These are phyloP conservation scores for Tetrahymena elliotti DNA, from an alignment of 73 alveolate genomes.

Conservation along the genomic window DNA sequence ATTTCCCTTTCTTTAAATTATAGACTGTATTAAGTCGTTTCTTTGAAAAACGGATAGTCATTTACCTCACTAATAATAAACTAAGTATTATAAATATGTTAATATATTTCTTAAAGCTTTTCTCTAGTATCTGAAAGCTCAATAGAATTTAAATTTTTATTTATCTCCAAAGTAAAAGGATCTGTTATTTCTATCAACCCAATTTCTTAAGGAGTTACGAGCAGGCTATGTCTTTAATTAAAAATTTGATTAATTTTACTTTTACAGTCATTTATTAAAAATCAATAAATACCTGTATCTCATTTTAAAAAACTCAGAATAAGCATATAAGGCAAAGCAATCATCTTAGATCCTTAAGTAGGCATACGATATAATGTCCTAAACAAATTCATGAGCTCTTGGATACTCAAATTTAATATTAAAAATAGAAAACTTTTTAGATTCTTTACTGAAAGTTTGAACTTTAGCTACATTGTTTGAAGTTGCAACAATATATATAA, in stretches of 20 bases:
- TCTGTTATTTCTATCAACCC: not conserved
- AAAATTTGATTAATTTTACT: not conserved
- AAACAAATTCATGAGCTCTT: not conserved
- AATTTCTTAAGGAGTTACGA: not conserved
- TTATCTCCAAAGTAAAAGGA: not conserved
- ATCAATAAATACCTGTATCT: not conserved
- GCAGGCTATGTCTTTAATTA: not conserved
- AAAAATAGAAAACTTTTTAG: not conserved
- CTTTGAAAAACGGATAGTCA: not conserved
- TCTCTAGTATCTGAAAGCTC: not conserved
- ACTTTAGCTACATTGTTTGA: not conserved
- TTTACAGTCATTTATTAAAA: no score
- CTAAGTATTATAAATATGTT: not conserved
- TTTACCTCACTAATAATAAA: not conserved
- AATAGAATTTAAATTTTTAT: not conserved
- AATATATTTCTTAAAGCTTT: not conserved
- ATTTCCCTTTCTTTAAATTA: not conserved
- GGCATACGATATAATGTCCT: not conserved
- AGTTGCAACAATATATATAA: not conserved
- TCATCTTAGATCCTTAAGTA: not conserved
- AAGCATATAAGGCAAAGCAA: not conserved
- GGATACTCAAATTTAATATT: not conserved
- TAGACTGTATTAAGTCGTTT: not conserved
- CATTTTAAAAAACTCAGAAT: not conserved
- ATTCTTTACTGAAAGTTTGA: not conserved